Evolutionary conservation across 805 yeast genomes (phyloP), one percentile per base, ranked within the genome.

Genomic region (Starmerella kuoi): DNA sequence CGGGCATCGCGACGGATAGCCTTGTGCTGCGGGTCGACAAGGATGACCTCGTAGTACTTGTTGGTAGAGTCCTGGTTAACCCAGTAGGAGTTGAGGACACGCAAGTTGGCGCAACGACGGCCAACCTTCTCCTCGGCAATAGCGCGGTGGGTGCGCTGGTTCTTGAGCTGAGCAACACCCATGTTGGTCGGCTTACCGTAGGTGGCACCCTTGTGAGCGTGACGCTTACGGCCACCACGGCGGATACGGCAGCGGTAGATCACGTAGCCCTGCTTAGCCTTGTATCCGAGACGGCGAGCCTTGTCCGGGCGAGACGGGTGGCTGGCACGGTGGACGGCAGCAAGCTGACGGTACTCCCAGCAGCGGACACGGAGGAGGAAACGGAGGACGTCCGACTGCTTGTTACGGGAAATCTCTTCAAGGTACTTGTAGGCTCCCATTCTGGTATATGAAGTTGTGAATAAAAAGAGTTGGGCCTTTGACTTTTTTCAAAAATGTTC

Each of bases 161-260:
- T 87, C 77, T 91, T 91, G 76, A 91, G 83, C 72, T 91, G 96
- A 77, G 77, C 78, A 60, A 91, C 91, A 84, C 98, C 98, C 76
- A 85, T 94, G 94, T 91, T 91, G 77, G 98, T 91, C 80, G 98
- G 98, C 83, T 91, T 91, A 84, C 98, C 98, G 80, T 91, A 88
- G 69, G 97, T 91, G 66, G 96, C 97, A 84, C 98, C 98, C 91
- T 91, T 91, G 76, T 93, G 86, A 64, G 81, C 96, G 63, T 96
- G 96, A 76, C 95, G 85, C 95, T 91, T 91, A 83, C 98, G 87
- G 78, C 88, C 88, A 78, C 98, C 98, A 75, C 98, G 84, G 76
- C 97, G 85, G 64, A 91, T 97, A 74, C 98, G 85, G 72, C 88
- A 74, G 73, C 98, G 81, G 95, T 74, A 91, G 79, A 91, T 77